Conservation (phyloP, 139 green algal genomes). For the Coelastrella sp. region DNA sequence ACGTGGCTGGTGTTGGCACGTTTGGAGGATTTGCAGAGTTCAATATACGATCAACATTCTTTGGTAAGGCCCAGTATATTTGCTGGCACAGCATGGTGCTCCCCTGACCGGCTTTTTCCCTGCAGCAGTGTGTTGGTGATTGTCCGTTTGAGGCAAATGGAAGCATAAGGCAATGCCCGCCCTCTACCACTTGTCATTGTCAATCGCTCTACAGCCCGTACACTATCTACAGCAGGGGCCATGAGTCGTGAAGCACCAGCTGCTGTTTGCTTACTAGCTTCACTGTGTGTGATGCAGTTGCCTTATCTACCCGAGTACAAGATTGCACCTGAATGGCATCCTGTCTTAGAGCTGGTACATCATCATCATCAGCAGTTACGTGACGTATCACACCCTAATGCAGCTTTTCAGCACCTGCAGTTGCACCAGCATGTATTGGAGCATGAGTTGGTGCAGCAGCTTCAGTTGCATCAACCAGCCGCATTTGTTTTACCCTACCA, state of each 20-base stretch:
- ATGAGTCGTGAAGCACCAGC: too few species aligned
- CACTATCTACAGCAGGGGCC: too few species aligned
- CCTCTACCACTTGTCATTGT: too few species aligned
- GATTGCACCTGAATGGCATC: constrained; percentile 40
- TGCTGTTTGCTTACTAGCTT: too few species aligned
- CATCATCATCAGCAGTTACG: constrained; percentile 31
- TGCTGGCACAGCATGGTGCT: background rate
- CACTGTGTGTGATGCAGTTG: background rate
- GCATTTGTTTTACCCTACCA: background rate
- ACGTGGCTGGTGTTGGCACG: constrained; percentile 40
- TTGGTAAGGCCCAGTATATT: constrained; percentile 20
- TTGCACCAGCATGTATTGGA: constrained; percentile 11
- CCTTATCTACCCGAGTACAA: constrained; percentile 47
- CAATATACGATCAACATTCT: background rate
- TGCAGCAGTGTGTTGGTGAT: too few species aligned
- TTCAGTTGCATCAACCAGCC: constrained; percentile 39
- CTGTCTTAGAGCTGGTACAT: constrained; percentile 23
- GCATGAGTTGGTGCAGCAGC: constrained; percentile 1
- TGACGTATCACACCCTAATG: background rate
- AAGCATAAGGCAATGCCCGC: too few species aligned
- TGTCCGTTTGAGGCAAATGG: too few species aligned
- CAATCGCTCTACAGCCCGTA: too few species aligned
- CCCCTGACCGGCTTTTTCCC: too few species aligned
- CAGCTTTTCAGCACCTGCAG: constrained; percentile 11
- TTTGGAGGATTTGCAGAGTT: background rate